Base-by-base conservation (phyloP, 768 basidiomycete species). In the Tulasnella sp. region DNA sequence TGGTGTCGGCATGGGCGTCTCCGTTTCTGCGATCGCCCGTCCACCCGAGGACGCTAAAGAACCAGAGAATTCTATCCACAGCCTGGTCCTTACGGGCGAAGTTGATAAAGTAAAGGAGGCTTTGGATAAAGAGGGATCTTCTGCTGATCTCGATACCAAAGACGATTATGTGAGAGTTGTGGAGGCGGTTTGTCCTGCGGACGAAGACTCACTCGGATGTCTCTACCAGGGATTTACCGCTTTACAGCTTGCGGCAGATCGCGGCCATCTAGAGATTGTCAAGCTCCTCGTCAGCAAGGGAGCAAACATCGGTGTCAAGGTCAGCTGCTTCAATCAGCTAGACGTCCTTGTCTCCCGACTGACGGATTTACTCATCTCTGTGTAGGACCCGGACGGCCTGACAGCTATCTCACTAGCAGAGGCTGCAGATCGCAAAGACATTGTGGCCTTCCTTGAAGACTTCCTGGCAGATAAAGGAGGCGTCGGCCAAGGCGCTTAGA, bases 191-290 rank as follows among this genome's bases (percentile, higher is more conserved):
- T 47, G 42, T 12, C 12, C n/a, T 47, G 9, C 59, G 69, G 73
- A 34, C 9, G n/a, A 63, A 37, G 7, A n/a, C 5, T 14, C n/a
- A 52, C 32, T 71, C 12, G 37, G 36, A 36, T 9, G 62, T 26
- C 22, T 3, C 16, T 67, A 63, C 22, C 76, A 97, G 95, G 94
- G 92, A 40, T 94, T 94, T 78, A 92, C 94, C 0, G 85, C 94
- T 8, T 80, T 97, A 22, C 95, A 97, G 76, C 83, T 95, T 0
- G 94, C 95, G 5, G 87, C 89, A 34, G 95, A 97, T 79, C 83
- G 94, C 77, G 95, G 95, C 1, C 84, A 88, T 76, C 70, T 82
- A 7, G 81, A 83, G 0, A 80, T 86, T 2, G 89, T 90, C 1
- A 80, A 83, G 75, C 71, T 88, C 5, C 79, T 97, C 44, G 77